These are phyloP conservation scores for Solanum lycopersicoides DNA, from an alignment of 257 asterid species.

Conservation along the genomic window DNA sequence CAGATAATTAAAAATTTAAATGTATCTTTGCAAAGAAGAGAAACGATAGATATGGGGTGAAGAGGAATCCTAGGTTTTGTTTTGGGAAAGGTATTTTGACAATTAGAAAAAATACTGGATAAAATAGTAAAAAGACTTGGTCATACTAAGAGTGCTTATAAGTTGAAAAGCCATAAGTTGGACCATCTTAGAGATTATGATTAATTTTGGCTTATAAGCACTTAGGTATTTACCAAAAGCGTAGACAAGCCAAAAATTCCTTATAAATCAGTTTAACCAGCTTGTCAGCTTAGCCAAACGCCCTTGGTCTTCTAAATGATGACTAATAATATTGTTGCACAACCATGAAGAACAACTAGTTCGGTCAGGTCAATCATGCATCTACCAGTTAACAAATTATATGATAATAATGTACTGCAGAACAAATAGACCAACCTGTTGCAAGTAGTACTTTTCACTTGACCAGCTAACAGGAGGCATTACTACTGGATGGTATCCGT, in stretches of 20 bases:
- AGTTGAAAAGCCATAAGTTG: background rate
- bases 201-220: background rate
- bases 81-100: too few relatives aligned
- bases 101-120: too few relatives aligned
- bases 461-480: slow-evolving; percentile 99
- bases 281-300: background rate
- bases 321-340: background rate
- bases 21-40: background rate
- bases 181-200: background rate
- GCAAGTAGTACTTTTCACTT: slow-evolving; percentile 76
- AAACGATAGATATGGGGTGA: background rate
- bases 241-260: background rate
- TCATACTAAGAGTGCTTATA: background rate
- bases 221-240: background rate
- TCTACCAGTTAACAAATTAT: background rate
- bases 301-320: background rate
- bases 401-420: background rate
- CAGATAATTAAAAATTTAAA: background rate
- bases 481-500: slow-evolving; percentile 50
- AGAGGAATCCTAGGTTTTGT: too few relatives aligned
- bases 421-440: slow-evolving; percentile 47
- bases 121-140: too few relatives aligned
- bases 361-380: background rate
- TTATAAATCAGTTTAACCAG: background rate
- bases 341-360: background rate